These are phyloP conservation scores for Barnettozyma hawaiiensis DNA, from an alignment of 1,139 yeast species.

Conservation along the genomic window DNA sequence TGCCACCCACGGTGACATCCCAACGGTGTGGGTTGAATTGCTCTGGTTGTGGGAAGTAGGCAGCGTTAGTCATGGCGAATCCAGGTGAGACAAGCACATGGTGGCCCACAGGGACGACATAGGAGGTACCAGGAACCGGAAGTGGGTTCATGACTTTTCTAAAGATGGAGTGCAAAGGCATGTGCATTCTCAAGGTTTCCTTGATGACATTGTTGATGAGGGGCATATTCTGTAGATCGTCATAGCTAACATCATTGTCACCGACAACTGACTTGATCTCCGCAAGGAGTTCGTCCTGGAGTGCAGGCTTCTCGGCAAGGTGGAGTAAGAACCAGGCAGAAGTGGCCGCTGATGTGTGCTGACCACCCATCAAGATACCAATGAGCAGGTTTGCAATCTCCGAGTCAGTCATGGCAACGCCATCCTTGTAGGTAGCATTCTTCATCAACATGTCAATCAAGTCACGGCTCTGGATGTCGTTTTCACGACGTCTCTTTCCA, in stretches of 20 bases:
- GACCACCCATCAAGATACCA: slow-evolving; percentile 99
- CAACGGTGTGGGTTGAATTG: slow-evolving; percentile 84
- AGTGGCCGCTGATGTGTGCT: slow-evolving; percentile 95
- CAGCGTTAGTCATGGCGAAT: slow-evolving; percentile 70
- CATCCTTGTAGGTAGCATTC: slow-evolving; percentile 84
- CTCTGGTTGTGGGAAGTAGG: slow-evolving; percentile 70
- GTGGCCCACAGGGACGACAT: slow-evolving; percentile 84
- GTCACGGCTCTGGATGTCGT: slow-evolving; percentile 80
- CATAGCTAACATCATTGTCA: slow-evolving; percentile 61
- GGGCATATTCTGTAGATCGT: slow-evolving; percentile 76
- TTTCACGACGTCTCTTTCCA: slow-evolving; percentile 60
- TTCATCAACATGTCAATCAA: slow-evolving; percentile 84
- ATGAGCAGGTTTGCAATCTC: slow-evolving; percentile 91
- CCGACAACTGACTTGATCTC: slow-evolving; percentile 64
- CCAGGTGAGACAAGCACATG: slow-evolving; percentile 93
- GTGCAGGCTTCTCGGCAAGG: slow-evolving; percentile 76
- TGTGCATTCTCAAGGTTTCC: slow-evolving; percentile 92
- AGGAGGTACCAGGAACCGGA: slow-evolving; percentile 73
- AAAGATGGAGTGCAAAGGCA: slow-evolving; percentile 93
- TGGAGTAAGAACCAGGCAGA: slow-evolving; percentile 93
- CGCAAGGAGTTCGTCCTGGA: slow-evolving; percentile 71
- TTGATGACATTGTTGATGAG: slow-evolving; percentile 76
- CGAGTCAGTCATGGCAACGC: slow-evolving; percentile 87
- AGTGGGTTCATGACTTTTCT: slow-evolving; percentile 80
- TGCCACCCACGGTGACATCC: slow-evolving; percentile 46